Conservation (phyloP, 768 basidiomycete species). For the Boletales sp. region DNA sequence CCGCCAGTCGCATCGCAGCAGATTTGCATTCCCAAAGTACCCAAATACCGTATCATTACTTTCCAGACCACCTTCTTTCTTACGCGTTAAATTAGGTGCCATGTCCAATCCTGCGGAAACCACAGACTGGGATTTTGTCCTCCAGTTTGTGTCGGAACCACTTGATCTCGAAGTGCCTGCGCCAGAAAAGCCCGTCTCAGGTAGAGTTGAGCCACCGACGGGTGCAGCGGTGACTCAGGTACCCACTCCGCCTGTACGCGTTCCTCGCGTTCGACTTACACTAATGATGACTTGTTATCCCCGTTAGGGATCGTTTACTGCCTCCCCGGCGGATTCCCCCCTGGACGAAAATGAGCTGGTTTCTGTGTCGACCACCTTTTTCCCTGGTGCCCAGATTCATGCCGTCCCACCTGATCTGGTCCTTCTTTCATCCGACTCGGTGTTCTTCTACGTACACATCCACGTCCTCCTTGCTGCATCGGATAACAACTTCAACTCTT, state of each 20-base stretch:
- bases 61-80: background rate
- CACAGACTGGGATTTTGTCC: constrained; percentile 58
- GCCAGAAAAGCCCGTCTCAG: constrained; percentile 36
- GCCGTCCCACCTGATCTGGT: constrained; percentile 58
- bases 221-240: constrained; percentile 36
- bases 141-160: constrained; percentile 55
- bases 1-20: constrained; percentile 2
- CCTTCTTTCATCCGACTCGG: constrained; percentile 67
- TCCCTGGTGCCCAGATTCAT: constrained; percentile 60
- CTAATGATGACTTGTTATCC: constrained; percentile 5
- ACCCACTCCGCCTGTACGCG: constrained; percentile 63
- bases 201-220: constrained; percentile 16
- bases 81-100: background rate
- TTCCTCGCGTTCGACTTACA: background rate
- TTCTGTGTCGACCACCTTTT: constrained; percentile 82
- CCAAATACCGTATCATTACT: background rate
- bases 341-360: constrained; percentile 49
- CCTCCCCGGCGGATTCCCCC: constrained; percentile 31
- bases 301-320: constrained; percentile 29
- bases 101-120: constrained; percentile 38
- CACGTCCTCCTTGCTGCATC: constrained; percentile 57
- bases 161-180: constrained; percentile 31
- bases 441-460: constrained; percentile 81
- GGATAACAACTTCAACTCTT: constrained; percentile 57
- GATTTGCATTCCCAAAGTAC: background rate